These are phyloP conservation scores for Populus hybrid DNA, from an alignment of 441 rosid species.

Conservation along the genomic window DNA sequence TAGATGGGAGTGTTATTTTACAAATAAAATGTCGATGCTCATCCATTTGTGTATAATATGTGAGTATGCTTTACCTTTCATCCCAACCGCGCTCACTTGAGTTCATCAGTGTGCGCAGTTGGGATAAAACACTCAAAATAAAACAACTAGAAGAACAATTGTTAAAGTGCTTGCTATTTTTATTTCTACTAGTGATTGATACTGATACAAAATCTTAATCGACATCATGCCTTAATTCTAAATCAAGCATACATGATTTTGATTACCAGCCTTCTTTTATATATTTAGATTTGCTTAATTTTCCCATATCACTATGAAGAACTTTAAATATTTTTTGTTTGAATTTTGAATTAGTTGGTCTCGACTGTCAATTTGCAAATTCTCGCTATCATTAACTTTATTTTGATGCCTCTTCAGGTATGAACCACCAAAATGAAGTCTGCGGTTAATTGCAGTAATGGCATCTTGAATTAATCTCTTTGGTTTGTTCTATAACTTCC, in stretches of 20 bases:
- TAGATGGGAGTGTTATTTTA: background rate
- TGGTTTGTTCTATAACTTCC: slow-evolving; percentile 27
- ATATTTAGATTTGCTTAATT: background rate
- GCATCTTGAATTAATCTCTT: slow-evolving; percentile 20
- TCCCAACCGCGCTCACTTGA: background rate
- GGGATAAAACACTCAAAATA: background rate
- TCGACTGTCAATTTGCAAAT: background rate
- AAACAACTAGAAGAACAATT: background rate
- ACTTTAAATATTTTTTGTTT: background rate
- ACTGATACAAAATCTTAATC: background rate
- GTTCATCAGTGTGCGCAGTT: background rate
- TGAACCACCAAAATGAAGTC: slow-evolving; percentile 19
- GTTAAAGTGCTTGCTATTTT: background rate
- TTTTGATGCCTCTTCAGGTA: slow-evolving; percentile 25
- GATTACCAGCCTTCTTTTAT: background rate
- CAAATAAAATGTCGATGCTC: background rate
- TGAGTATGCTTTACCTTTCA: background rate
- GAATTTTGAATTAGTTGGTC: background rate
- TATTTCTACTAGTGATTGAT: background rate
- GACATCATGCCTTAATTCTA: background rate
- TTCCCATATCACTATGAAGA: background rate
- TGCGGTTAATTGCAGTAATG: slow-evolving; percentile 14
- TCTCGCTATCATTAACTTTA: background rate
- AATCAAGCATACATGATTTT: background rate
- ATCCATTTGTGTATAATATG: background rate